A percentile compares a stretch with the other conserved stretches of the same genome.
These are phyloP conservation scores for Immersiporthe knoxdaviesiana DNA, from an alignment of 2,329 filamentous ascomycete species.

Conservation along the genomic window DNA sequence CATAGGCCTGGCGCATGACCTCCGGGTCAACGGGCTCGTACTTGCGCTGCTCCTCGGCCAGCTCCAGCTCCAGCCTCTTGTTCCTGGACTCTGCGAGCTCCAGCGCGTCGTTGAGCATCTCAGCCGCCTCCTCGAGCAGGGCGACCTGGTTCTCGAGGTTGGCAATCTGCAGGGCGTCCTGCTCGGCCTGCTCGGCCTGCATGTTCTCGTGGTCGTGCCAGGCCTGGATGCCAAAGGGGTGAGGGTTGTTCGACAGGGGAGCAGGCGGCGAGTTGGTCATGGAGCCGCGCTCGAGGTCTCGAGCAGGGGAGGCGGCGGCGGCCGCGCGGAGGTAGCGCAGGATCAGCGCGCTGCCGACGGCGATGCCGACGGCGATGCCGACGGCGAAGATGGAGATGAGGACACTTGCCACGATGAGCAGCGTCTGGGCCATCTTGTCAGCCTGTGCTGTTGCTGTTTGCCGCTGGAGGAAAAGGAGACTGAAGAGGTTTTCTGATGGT, in stretches of 20 bases:
- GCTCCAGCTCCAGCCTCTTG: background rate
- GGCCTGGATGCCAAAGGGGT: slow-evolving; percentile 6
- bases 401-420: background rate
- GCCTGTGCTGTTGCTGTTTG: background rate
- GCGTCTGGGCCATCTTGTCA: background rate
- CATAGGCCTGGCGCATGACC: background rate
- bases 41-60: background rate
- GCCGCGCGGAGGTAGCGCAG: slow-evolving; percentile 8
- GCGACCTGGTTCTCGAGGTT: slow-evolving; percentile 8
- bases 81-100: slow-evolving; percentile 4
- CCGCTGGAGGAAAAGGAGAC: background rate
- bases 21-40: slow-evolving; percentile 2
- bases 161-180: slow-evolving; percentile 7
- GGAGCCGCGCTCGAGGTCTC: background rate
- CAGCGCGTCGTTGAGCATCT: background rate
- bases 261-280: background rate
- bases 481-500: background rate
- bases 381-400: slow-evolving; percentile 8
- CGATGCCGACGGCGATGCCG: background rate
- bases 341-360: no score
- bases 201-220: slow-evolving; percentile 6
- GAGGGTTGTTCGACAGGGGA: slow-evolving; percentile 4
- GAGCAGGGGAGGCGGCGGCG: background rate
- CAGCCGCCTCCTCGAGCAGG: background rate
- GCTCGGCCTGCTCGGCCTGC: background rate